Conservation (phyloP, 2,329 filamentous ascomycete species). For the Orbilia blumenaviensis region DNA sequence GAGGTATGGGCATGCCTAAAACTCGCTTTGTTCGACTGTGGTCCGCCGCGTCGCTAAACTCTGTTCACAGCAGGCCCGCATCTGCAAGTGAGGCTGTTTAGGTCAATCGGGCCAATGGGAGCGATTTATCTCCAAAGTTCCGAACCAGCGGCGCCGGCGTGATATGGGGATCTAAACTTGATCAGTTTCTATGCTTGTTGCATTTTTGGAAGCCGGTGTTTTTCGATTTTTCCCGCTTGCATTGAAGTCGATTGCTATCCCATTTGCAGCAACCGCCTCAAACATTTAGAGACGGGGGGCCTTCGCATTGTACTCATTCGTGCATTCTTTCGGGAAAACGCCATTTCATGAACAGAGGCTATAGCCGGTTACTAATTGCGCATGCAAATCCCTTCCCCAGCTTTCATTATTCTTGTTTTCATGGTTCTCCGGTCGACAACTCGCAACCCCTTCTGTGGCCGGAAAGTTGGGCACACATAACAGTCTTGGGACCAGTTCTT, state of each 20-base stretch:
- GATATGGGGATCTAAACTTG: slow-evolving; percentile 17
- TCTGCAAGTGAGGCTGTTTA: slow-evolving; percentile 31
- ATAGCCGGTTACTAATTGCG: neutral
- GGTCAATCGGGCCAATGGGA: slow-evolving; percentile 29
- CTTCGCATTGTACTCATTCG: neutral
- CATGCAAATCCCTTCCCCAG: neutral
- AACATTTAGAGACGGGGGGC: neutral
- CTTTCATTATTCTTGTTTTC: too few relatives aligned
- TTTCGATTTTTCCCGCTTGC: neutral
- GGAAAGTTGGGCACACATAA: neutral
- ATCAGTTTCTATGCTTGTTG: slow-evolving; percentile 6
- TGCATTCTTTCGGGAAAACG: neutral
- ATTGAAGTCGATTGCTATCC: slow-evolving; percentile 6
- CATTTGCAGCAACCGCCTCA: slow-evolving; percentile 21
- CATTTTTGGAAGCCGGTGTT: slow-evolving; percentile 6
- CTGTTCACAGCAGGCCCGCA: neutral
- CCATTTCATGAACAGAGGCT: neutral
- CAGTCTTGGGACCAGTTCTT: neutral
- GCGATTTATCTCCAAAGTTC: slow-evolving; percentile 9
- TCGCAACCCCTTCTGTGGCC: slow-evolving; percentile 5
- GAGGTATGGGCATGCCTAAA: slow-evolving; percentile 8
- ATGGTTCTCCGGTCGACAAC: neutral
- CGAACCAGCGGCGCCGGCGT: slow-evolving; percentile 38
- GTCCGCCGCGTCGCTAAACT: neutral
- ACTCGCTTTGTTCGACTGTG: slow-evolving; percentile 2